Evolutionary conservation across 2,329 filamentous ascomycete genomes (phyloP), one percentile per base, ranked within the genome.

Genomic region (Aspergillus niger): DNA sequence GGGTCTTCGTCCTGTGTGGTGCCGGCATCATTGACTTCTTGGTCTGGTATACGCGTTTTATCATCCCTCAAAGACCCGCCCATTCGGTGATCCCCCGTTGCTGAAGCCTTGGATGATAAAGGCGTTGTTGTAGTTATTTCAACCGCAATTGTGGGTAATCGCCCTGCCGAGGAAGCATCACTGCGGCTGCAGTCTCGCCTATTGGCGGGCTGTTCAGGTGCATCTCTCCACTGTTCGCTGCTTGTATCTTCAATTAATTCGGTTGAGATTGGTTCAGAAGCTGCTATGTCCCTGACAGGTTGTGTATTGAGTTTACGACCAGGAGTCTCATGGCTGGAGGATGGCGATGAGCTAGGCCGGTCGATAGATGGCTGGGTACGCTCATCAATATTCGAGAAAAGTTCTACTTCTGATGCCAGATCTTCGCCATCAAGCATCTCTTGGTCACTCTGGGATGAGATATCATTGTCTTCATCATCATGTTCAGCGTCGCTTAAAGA

Each of bases 311-410:
- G 24, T 8, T 39, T 10, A 53, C n/a, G 52, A 26, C 26, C 36
- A 43, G 22, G 44, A 48, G 22, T 28, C 13, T 53, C 26, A 3
- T 57, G 30, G 2, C 26, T 22, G 52, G 52, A 36, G 13, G 30
- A 26, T 30, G 26, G 39, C 3, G 53, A 41, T 26, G 53, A 49
- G 13, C 41, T 41, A 24, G 38, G 13, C n/a, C 13, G 22, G 30
- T 2, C 5, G 24, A 24, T 26, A 8, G 32, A 3, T 4, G 30
- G n/a, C 2, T 22, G n/a, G n/a, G 26, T 1, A 28, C 32, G 17
- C 17, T 20, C 13, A 17, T 22, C 39, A 24, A 55, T 47, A 20
- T 62, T 57, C 11, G 61, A 55, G n/a, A 63, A 63, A 20, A 60
- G 17, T 17, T 58, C 28, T 8, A 63, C 51, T 15, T 50, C 47